Evolutionary conservation across 1,284 basidiomycete species (phyloP).

Genomic region (Peniophora sp.): DNA sequence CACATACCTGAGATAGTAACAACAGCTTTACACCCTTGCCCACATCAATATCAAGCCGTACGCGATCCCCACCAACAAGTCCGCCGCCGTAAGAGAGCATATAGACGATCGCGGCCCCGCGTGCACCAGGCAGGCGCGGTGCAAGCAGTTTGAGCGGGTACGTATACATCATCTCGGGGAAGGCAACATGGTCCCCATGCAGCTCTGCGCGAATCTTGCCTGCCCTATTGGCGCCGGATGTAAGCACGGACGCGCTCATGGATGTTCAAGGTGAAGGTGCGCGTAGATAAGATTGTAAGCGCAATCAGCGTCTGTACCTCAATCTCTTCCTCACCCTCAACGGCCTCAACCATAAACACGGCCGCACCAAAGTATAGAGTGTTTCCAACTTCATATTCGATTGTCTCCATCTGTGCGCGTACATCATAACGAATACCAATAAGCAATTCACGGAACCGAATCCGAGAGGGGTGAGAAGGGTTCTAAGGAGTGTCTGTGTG

Average conservation of each 20-base stretch:
- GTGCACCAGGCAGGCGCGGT: constrained; percentile 40
- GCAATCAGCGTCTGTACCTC: no score
- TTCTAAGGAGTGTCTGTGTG: no score
- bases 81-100: constrained; percentile 90
- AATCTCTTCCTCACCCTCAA: no score
- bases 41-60: constrained; percentile 61
- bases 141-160: constrained; percentile 92
- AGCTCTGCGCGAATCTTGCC: constrained; percentile 47
- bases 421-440: no score
- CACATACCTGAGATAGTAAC: constrained; percentile 73
- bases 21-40: constrained; percentile 50
- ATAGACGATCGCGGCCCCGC: constrained; percentile 66
- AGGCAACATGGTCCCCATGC: constrained; percentile 49
- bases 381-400: no score
- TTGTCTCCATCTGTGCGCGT: no score
- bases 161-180: constrained; percentile 71
- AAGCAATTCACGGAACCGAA: no score
- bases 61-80: constrained; percentile 80
- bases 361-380: no score
- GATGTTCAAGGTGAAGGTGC: not conserved
- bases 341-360: no score
- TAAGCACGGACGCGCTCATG: not conserved
- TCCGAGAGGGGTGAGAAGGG: no score
- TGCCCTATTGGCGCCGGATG: not conserved
- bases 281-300: no score